phyloP scores from a whole-genome alignment of 2,329 filamentous ascomycete species.

The Leptographium radiaticola region DNA sequence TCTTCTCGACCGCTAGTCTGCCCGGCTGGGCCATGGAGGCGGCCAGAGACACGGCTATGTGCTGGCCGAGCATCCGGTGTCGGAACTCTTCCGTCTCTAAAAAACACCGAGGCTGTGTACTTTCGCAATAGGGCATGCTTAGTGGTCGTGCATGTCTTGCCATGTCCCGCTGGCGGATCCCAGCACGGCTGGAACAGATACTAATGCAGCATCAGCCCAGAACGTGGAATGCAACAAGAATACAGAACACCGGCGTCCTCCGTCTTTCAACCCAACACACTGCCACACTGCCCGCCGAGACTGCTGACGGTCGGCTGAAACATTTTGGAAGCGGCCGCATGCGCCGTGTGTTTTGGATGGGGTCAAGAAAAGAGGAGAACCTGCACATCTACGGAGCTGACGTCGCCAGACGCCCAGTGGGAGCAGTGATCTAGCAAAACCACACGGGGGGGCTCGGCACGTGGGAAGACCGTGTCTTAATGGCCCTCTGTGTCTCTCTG shows the following conservation, averaged over 20 bases:
- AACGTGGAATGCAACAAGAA: too few relatives aligned
- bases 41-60: slow-evolving; percentile 8
- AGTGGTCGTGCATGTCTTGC: too few relatives aligned
- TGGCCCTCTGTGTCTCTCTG: not conserved
- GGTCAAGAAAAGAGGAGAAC: not conserved
- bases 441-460: not conserved
- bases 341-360: not conserved
- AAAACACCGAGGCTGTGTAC: too few relatives aligned
- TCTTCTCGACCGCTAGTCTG: slow-evolving; percentile 33
- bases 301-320: not conserved
- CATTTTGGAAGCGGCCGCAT: not conserved
- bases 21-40: slow-evolving; percentile 17
- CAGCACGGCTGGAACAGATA: too few relatives aligned
- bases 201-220: too few relatives aligned
- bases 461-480: not conserved
- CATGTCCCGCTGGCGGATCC: too few relatives aligned
- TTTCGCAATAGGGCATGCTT: too few relatives aligned
- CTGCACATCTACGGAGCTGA: not conserved
- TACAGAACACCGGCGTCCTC: too few relatives aligned
- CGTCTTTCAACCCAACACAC: too few relatives aligned
- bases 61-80: slow-evolving; percentile 14
- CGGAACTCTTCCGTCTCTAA: too few relatives aligned
- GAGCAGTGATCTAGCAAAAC: not conserved
- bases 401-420: not conserved
- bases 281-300: too few relatives aligned